Evolutionary conservation across 768 basidiomycete genomes (phyloP).

Genomic region (Obba rivulosa): DNA sequence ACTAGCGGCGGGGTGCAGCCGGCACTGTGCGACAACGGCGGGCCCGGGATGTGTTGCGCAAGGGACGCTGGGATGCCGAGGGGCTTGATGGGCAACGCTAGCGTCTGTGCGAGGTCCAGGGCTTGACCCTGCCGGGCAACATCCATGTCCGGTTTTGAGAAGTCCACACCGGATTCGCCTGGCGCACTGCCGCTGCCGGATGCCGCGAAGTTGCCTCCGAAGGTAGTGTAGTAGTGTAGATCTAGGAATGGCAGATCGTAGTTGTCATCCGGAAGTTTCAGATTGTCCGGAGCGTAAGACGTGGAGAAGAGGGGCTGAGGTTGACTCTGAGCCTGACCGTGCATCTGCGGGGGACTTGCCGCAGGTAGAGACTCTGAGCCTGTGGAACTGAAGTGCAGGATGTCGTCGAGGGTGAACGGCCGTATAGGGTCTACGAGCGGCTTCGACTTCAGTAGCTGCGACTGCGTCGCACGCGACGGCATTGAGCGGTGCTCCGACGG

Average conservation of each 20-base stretch:
- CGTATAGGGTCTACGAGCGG: conserved; percentile 19
- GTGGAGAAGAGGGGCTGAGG: conserved; percentile 8
- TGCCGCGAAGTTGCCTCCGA: conserved; percentile 8
- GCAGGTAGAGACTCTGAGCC: too few relatives aligned
- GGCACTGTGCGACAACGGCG: conserved; percentile 12
- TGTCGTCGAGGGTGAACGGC: conserved; percentile 17
- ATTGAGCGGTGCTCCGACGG: conserved; percentile 50
- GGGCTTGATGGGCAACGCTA: conserved; percentile 25
- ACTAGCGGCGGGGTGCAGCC: conserved; percentile 1
- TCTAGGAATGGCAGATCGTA: conserved; percentile 67
- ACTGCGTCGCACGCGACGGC: conserved; percentile 29
- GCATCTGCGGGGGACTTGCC: conserved; percentile 5
- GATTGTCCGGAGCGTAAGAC: conserved; percentile 18
- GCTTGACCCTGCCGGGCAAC: conserved; percentile 40
- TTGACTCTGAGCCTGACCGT: conserved; percentile 8
- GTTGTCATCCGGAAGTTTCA: conserved; percentile 28
- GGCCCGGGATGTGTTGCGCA: conserved; percentile 18
- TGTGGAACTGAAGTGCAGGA: conserved; percentile 3
- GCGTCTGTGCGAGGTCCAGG: conserved; percentile 39
- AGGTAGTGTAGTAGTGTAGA: conserved; percentile 56
- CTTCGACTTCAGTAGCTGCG: conserved; percentile 18
- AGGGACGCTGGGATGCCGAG: conserved; percentile 28
- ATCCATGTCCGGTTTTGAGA: conserved; percentile 18
- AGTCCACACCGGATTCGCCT: conserved; percentile 14
- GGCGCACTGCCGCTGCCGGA: conserved; percentile 8